Conservation (phyloP, 106 monocot species). For the Dioscorea dumetorum region DNA sequence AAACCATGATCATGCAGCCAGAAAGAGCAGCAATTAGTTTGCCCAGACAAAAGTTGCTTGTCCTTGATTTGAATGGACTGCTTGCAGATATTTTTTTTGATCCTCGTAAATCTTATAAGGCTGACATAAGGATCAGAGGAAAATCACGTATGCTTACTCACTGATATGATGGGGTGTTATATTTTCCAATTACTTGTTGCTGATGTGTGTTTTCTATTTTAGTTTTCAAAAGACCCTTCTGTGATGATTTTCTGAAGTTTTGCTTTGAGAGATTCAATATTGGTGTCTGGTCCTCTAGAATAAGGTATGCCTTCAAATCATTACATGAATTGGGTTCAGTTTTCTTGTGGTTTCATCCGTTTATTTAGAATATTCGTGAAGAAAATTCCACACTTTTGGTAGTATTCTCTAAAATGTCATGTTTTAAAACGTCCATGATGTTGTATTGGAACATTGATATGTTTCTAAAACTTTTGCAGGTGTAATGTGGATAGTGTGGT, state of each 20-base stretch:
- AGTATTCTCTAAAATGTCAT: too few species aligned
- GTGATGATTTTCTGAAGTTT: constrained; percentile 77
- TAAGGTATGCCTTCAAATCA: constrained; percentile 32
- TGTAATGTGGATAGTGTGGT: background rate
- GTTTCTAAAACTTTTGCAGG: background rate
- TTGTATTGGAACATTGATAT: too few species aligned
- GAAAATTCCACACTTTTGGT: too few species aligned
- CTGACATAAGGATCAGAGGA: constrained; percentile 27
- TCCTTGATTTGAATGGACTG: constrained; percentile 84
- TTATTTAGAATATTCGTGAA: background rate
- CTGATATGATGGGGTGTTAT: too few species aligned
- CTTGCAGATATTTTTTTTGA: constrained; percentile 58
- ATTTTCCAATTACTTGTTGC: background rate
- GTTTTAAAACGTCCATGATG: too few species aligned
- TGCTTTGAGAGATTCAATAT: constrained; percentile 76
- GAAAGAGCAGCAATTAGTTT: constrained; percentile 11
- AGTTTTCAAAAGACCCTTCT: constrained; percentile 90
- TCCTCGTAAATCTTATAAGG: constrained; percentile 6
- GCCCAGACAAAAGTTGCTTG: constrained; percentile 55
- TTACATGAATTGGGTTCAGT: background rate
- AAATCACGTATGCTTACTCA: constrained; percentile 38
- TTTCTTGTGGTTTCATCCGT: background rate
- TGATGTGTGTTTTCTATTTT: constrained; percentile 10
- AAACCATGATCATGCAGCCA: background rate
- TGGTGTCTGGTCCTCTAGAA: constrained; percentile 84